Percentiles rank a stretch among this genome's conserved stretches.
Conservation (phyloP, 148 eudicot species). For the Chenopodium suecicum region DNA sequence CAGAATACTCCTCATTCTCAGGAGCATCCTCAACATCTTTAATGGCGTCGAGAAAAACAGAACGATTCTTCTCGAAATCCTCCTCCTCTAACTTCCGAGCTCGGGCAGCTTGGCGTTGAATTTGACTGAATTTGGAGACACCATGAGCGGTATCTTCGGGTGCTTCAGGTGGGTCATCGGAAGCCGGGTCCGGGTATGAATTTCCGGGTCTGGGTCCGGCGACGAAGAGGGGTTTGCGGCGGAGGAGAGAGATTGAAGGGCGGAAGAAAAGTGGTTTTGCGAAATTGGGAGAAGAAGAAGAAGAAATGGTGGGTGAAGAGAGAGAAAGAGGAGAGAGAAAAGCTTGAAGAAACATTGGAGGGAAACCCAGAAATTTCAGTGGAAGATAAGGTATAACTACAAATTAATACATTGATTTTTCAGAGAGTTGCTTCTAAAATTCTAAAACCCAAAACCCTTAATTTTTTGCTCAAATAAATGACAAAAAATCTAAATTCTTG, state of each 20-base stretch:
- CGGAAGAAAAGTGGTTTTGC: slow-evolving; percentile 24
- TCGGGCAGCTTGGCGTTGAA: slow-evolving; percentile 65
- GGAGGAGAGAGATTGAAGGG: slow-evolving; percentile 30
- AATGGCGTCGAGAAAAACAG: slow-evolving; percentile 70
- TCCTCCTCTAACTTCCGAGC: slow-evolving; percentile 71
- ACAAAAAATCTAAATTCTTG: no score
- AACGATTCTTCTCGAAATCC: slow-evolving; percentile 53
- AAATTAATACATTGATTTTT: background rate
- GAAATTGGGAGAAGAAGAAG: slow-evolving; percentile 23
- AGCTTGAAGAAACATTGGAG: slow-evolving; percentile 28
- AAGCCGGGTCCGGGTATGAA: slow-evolving; percentile 62
- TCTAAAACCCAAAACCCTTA: background rate
- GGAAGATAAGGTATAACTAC: background rate
- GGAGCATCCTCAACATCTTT: slow-evolving; percentile 71
- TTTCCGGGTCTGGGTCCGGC: slow-evolving; percentile 51
- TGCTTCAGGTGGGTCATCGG: slow-evolving; percentile 93
- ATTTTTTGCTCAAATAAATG: no score
- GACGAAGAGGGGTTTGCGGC: slow-evolving; percentile 24
- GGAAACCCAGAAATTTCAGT: background rate
- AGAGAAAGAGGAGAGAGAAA: slow-evolving; percentile 26
- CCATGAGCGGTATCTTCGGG: slow-evolving; percentile 90
- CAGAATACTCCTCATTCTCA: slow-evolving; percentile 33
- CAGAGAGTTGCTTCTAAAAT: no score
- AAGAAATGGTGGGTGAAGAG: slow-evolving; percentile 2
- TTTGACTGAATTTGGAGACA: slow-evolving; percentile 76